Conservation (phyloP, 2,329 filamentous ascomycete genomes). For the Diaporthe humulicola region DNA sequence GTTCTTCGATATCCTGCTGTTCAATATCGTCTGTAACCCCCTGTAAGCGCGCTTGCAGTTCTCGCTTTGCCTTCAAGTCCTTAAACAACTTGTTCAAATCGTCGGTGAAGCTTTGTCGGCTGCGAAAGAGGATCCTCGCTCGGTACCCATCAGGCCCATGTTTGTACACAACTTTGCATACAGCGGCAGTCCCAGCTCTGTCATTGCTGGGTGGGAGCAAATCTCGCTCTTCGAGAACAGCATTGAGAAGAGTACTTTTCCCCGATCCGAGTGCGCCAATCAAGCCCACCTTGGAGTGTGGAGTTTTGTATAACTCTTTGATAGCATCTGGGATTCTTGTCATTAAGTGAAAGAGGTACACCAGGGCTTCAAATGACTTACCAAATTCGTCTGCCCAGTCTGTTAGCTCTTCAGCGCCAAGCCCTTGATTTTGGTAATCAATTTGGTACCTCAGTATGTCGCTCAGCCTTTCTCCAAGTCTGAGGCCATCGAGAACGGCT, state of each 20-base stretch:
- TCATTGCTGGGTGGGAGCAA: neutral
- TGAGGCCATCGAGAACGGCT: neutral
- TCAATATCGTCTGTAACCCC: neutral
- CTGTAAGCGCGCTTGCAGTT: neutral
- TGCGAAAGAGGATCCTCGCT: neutral
- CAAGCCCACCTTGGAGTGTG: neutral
- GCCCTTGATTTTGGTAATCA: rapidly evolving
- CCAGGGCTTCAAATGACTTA: neutral
- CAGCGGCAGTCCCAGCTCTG: neutral
- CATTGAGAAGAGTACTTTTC: neutral
- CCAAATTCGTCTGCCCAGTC: neutral
- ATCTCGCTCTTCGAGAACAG: neutral
- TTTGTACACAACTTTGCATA: neutral
- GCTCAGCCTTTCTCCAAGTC: neutral
- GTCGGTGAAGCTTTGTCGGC: neutral
- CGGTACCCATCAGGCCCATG: neutral
- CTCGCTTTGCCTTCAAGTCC: neutral
- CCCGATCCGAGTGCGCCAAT: neutral
- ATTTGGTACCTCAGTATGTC: neutral
- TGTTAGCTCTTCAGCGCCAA: rapidly evolving
- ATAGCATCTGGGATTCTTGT: neutral
- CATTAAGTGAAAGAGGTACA: neutral
- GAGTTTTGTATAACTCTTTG: neutral
- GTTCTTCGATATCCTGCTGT: neutral
- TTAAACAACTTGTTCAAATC: neutral